phyloP scores from a whole-genome alignment of 2,329 filamentous ascomycete species.

The Akanthomyces lecanii region DNA sequence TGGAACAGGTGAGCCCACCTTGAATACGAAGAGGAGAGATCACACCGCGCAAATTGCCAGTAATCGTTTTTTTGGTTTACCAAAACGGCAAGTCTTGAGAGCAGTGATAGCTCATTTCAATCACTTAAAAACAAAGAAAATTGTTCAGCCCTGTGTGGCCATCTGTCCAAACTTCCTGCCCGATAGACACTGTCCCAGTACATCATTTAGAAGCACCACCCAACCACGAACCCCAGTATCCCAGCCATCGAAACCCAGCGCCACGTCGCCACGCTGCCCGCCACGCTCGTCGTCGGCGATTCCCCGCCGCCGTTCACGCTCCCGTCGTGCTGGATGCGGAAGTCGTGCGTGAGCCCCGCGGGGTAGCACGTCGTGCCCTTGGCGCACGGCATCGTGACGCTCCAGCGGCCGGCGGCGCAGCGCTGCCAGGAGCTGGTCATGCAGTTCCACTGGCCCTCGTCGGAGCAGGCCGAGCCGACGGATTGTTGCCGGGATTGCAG shows the following conservation, averaged over 20 bases:
- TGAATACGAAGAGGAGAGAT: too few species aligned
- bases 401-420: constrained; percentile 47
- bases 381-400: constrained; percentile 38
- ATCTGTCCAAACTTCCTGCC: background rate
- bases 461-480: constrained; percentile 37
- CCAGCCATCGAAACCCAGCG: background rate
- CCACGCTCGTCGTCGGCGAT: constrained; percentile 4
- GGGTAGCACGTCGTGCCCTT: constrained; percentile 44
- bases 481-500: constrained; percentile 19
- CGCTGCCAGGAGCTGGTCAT: constrained; percentile 46
- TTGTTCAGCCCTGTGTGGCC: background rate
- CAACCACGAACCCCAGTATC: background rate
- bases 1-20: too few species aligned
- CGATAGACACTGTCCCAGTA: too few species aligned
- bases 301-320: constrained; percentile 1
- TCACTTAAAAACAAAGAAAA: background rate
- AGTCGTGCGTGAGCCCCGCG: constrained; percentile 37
- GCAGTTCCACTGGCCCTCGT: constrained; percentile 54
- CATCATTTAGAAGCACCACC: background rate
- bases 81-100: too few species aligned
- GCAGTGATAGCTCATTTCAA: background rate
- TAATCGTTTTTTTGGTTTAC: too few species aligned
- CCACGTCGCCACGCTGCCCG: background rate
- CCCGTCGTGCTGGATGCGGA: constrained; percentile 33
- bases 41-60: too few species aligned